Percentiles rank a stretch among this genome's conserved stretches.
These are phyloP conservation scores for Yamadazyma insecticola DNA, from an alignment of 805 yeast genomes.

Conservation along the genomic window DNA sequence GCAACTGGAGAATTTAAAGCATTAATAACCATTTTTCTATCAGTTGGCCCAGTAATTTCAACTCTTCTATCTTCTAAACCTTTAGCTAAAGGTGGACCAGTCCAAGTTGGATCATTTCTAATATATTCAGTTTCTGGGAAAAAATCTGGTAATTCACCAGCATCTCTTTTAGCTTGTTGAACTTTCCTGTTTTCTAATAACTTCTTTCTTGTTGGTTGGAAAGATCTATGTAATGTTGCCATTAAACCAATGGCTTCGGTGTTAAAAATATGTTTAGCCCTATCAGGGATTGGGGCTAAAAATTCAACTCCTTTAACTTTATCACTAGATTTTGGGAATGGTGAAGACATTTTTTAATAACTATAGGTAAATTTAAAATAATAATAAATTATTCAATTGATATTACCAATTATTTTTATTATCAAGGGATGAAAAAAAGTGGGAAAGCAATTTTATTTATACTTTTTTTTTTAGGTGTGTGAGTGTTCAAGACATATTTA, in stretches of 20 bases:
- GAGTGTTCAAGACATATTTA: too few species aligned
- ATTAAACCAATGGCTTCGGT: constrained; percentile 64
- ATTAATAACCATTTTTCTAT: constrained; percentile 77
- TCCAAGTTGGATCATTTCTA: constrained; percentile 72
- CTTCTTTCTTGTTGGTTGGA: constrained; percentile 56
- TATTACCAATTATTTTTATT: too few species aligned
- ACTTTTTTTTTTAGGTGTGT: too few species aligned
- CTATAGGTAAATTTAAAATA: constrained; percentile 2
- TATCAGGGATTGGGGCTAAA: constrained; percentile 46
- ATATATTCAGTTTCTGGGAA: constrained; percentile 64
- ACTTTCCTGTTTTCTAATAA: constrained; percentile 58
- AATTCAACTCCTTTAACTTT: constrained; percentile 49
- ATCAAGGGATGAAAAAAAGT: not conserved
- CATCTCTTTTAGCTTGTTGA: constrained; percentile 58
- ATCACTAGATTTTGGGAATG: constrained; percentile 43
- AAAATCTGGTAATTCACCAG: constrained; percentile 59
- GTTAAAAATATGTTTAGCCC: constrained; percentile 52
- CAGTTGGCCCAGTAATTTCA: constrained; percentile 85
- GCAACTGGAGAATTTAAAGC: constrained; percentile 76
- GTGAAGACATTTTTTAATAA: constrained; percentile 27
- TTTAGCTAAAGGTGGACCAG: constrained; percentile 67
- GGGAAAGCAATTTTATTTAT: constrained; percentile 13
- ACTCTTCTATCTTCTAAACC: constrained; percentile 72
- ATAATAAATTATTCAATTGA: too few species aligned
- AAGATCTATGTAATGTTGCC: constrained; percentile 68